A percentile compares a stretch with the other conserved stretches of the same genome.
phyloP scores from a whole-genome alignment of 2,329 filamentous ascomycete genomes.

The Aspergillus brasiliensis region DNA sequence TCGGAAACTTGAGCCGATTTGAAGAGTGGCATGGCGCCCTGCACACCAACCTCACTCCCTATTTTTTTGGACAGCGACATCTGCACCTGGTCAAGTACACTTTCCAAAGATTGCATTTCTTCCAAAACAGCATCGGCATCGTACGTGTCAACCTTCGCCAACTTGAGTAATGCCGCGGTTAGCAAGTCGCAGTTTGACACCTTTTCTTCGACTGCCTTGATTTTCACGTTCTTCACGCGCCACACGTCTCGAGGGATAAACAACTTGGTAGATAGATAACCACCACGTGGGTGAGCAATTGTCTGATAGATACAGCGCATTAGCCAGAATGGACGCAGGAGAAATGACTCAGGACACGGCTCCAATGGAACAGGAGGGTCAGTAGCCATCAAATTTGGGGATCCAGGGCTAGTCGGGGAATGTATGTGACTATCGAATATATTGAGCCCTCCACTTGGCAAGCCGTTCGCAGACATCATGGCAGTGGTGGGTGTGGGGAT shows the following conservation, averaged over 20 bases:
- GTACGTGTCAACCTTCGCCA: conserved; percentile 79
- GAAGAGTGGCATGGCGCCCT: conserved; percentile 72
- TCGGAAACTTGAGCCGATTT: conserved; percentile 61
- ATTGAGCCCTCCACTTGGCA: conserved; percentile 69
- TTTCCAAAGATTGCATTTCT: conserved; percentile 89
- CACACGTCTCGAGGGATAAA: conserved; percentile 93
- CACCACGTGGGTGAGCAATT: conserved; percentile 84
- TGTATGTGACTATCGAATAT: conserved; percentile 85
- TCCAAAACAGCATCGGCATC: conserved; percentile 91
- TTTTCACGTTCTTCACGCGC: conserved; percentile 89
- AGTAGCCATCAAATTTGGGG: conserved; percentile 62
- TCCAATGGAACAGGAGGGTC: conserved; percentile 79
- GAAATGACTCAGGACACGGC: conserved; percentile 83
- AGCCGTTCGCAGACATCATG: conserved; percentile 58
- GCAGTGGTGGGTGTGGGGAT: conserved; percentile 69
- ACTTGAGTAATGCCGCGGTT: conserved; percentile 82
- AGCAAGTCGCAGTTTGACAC: conserved; percentile 87
- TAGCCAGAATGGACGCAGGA: conserved; percentile 96
- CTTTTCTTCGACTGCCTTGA: conserved; percentile 91
- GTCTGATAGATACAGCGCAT: conserved; percentile 95
- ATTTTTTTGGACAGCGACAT: conserved; percentile 75
- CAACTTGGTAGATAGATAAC: conserved; percentile 86
- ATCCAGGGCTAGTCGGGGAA: conserved; percentile 63
- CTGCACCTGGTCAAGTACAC: conserved; percentile 84
- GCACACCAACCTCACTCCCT: conserved; percentile 88